Conservation (phyloP, 805 yeast genomes). For the Candida xyloterini region DNA sequence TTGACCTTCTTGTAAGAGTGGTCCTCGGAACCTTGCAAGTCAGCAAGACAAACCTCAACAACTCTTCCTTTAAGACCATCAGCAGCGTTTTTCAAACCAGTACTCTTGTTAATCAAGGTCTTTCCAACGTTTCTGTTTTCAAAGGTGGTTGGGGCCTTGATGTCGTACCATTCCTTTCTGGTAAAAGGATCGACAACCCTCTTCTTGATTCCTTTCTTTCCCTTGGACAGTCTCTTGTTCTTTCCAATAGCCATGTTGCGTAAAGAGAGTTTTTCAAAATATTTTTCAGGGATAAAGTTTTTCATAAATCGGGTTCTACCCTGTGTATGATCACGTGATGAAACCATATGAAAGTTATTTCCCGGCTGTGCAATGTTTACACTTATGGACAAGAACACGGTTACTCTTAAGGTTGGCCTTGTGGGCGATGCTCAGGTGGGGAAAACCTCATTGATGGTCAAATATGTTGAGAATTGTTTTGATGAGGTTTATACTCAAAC, state of each 20-base stretch:
- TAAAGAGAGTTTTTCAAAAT: conserved; percentile 12
- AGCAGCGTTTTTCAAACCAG: conserved; percentile 97
- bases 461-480: conserved; percentile 92
- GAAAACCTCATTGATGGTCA: conserved; percentile 93
- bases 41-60: conserved; percentile 93
- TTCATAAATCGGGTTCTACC: conserved; percentile 8
- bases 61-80: conserved; percentile 98
- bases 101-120: conserved; percentile 96
- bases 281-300: conserved; percentile 14
- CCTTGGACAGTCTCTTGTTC: conserved; percentile 78
- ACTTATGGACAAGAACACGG: conserved; percentile 35
- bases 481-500: conserved; percentile 93
- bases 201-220: conserved; percentile 98
- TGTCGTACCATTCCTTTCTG: conserved; percentile 98
- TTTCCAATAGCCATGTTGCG: conserved; percentile 58
- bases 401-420: conserved; percentile 81
- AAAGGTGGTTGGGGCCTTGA: conserved; percentile 98
- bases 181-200: conserved; percentile 99
- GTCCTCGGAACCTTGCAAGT: conserved; percentile 98
- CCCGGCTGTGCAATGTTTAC: conserved; percentile 14
- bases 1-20: conserved; percentile 96
- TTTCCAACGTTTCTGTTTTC: conserved; percentile 99
- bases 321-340: conserved; percentile 7
- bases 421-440: conserved; percentile 97
- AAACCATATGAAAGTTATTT: too few relatives aligned